Conservation (phyloP, 1,284 basidiomycete genomes). For the Xerocomus minutiporus region DNA sequence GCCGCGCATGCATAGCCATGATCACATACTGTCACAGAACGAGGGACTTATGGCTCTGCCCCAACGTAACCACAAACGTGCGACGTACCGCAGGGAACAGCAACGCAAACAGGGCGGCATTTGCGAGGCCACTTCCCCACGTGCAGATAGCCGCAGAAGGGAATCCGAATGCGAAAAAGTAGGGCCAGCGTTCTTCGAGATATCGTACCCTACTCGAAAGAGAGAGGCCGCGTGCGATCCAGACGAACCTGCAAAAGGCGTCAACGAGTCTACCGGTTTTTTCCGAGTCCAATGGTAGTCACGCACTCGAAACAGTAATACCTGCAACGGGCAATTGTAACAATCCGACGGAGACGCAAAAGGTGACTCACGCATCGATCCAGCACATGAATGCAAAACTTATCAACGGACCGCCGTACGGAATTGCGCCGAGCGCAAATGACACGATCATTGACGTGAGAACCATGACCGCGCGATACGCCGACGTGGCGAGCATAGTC, state of each 20-base stretch:
- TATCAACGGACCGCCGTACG: constrained; percentile 53
- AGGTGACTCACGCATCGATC: constrained; percentile 69
- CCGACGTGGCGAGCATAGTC: constrained; percentile 68
- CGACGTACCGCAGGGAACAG: constrained; percentile 65
- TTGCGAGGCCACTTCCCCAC: constrained; percentile 68
- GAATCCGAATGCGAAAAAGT: constrained; percentile 78
- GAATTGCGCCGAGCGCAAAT: constrained; percentile 58
- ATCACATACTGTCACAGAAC: constrained; percentile 60
- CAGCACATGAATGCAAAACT: constrained; percentile 76
- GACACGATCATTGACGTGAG: constrained; percentile 69
- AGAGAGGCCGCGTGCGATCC: constrained; percentile 69
- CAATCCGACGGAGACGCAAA: neutral
- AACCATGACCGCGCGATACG: constrained; percentile 76
- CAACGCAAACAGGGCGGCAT: constrained; percentile 72
- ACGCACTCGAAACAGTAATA: constrained; percentile 87
- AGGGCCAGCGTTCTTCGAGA: constrained; percentile 82
- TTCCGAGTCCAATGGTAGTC: neutral
- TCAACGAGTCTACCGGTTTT: constrained; percentile 4
- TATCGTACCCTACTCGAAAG: constrained; percentile 64
- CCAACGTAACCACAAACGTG: neutral
- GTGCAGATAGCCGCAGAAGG: constrained; percentile 66
- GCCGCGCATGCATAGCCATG: constrained; percentile 68
- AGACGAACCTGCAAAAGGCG: constrained; percentile 55
- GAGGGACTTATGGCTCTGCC: neutral
- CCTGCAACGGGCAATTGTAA: constrained; percentile 35